phyloP scores from a whole-genome alignment of 495 filamentous ascomycete species.

The Penicillium maclennaniae region DNA sequence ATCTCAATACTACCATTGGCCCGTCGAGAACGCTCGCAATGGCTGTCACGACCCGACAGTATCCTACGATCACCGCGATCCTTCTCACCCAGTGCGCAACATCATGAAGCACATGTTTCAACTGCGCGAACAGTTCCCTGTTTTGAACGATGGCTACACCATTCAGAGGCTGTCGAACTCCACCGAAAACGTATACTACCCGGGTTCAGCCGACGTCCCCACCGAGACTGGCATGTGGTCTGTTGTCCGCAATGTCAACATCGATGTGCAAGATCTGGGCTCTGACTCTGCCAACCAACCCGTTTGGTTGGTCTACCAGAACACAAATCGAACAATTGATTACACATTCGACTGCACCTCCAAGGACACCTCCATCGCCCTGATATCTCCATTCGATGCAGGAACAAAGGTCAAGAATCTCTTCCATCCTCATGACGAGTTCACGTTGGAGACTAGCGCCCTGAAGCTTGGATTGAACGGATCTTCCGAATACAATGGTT shows the following conservation, averaged over 20 bases:
- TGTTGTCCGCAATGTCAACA: conserved; percentile 46
- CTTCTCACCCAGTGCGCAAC: conserved; percentile 61
- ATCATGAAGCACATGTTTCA: conserved; percentile 65
- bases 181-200: conserved; percentile 45
- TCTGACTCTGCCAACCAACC: conserved; percentile 40
- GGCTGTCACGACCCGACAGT: conserved; percentile 57
- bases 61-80: conserved; percentile 65
- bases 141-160: conserved; percentile 60
- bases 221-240: conserved; percentile 70
- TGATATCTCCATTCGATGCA: conserved; percentile 56
- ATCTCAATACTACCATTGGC: conserved; percentile 58
- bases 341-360: conserved; percentile 55
- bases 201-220: conserved; percentile 47
- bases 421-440: conserved; percentile 58
- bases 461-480: conserved; percentile 39
- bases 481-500: conserved; percentile 50
- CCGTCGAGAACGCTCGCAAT: conserved; percentile 44
- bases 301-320: conserved; percentile 66
- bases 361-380: conserved; percentile 35
- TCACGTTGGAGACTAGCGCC: conserved; percentile 37
- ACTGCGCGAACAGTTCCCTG: conserved; percentile 54
- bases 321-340: conserved; percentile 48
- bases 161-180: conserved; percentile 55
- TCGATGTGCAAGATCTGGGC: conserved; percentile 46
- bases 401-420: conserved; percentile 58